A percentile compares a stretch with the other conserved stretches of the same genome.
Conservation (phyloP, 257 asterid species). For the Jaltomata sinuosa region DNA sequence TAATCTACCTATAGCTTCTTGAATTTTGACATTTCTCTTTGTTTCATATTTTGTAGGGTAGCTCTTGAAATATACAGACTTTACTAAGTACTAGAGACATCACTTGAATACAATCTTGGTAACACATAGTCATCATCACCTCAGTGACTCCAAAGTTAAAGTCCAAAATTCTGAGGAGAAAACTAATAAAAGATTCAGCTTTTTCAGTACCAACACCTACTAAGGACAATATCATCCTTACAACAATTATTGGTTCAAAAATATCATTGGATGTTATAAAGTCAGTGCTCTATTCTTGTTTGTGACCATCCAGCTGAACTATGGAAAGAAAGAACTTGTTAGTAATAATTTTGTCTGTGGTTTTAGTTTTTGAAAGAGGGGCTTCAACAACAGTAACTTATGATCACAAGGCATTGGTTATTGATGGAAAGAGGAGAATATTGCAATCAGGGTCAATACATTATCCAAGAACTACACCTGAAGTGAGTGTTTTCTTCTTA, state of each 20-base stretch:
- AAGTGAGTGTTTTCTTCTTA: constrained; percentile 31
- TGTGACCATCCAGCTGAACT: background rate
- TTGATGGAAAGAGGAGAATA: constrained; percentile 69
- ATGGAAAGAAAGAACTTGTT: constrained; percentile 13
- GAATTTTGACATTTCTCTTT: background rate
- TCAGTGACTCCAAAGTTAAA: background rate
- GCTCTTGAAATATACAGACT: background rate
- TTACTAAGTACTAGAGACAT: background rate
- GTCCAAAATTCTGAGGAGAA: background rate
- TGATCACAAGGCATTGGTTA: constrained; percentile 60
- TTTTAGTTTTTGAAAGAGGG: constrained; percentile 26
- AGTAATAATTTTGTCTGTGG: constrained; percentile 10
- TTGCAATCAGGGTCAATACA: constrained; percentile 80
- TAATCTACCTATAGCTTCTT: background rate
- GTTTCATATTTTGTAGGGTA: background rate
- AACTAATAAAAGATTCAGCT: background rate
- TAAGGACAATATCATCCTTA: constrained; percentile 5
- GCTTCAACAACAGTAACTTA: constrained; percentile 38
- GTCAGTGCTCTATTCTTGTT: background rate
- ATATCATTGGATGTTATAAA: background rate
- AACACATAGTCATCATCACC: background rate
- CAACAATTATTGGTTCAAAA: background rate
- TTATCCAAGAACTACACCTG: constrained; percentile 76
- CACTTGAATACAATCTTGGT: background rate
- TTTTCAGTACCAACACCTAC: background rate